These are phyloP conservation scores for Mycena crocata DNA, from an alignment of 768 basidiomycete species.

Conservation along the genomic window DNA sequence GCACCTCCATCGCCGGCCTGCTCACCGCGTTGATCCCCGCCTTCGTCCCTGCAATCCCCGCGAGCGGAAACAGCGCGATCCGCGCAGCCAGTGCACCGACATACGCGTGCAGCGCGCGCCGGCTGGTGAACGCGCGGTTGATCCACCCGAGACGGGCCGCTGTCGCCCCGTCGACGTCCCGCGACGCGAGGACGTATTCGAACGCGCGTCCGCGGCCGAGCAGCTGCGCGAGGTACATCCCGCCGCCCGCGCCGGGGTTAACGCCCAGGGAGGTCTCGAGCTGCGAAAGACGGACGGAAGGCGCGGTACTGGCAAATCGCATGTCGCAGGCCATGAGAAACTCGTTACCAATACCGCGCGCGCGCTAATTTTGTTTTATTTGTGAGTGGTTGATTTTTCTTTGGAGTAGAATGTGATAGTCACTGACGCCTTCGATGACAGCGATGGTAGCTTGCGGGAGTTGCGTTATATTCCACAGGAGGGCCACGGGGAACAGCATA, in stretches of 20 bases:
- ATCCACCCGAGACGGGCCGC: conserved; percentile 10
- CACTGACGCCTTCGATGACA: conserved; percentile 15
- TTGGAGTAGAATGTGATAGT: neutral
- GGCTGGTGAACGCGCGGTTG: conserved; percentile 8
- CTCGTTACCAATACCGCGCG: conserved; percentile 8
- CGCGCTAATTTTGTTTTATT: no score
- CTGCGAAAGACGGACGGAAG: conserved; percentile 9
- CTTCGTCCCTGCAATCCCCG: conserved; percentile 5
- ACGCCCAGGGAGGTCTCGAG: conserved; percentile 12
- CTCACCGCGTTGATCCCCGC: conserved; percentile 15
- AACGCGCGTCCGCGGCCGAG: conserved; percentile 17
- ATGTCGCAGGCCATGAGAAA: conserved; percentile 16
- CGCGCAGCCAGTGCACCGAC: conserved; percentile 8
- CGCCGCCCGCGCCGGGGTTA: conserved; percentile 11
- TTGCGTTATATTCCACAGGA: conserved; percentile 17
- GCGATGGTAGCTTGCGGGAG: conserved; percentile 22
- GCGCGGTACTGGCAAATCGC: conserved; percentile 15
- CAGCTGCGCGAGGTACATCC: conserved; percentile 4
- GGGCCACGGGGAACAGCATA: conserved; percentile 12
- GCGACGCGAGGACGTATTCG: conserved; percentile 6
- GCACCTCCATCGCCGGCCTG: neutral
- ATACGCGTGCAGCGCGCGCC: neutral
- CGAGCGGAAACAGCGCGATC: conserved; percentile 15
- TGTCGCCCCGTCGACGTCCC: conserved; percentile 10
- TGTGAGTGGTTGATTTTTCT: no score